phyloP scores from a whole-genome alignment of 352 stramenopile species.

The Phytophthora podocarpi region DNA sequence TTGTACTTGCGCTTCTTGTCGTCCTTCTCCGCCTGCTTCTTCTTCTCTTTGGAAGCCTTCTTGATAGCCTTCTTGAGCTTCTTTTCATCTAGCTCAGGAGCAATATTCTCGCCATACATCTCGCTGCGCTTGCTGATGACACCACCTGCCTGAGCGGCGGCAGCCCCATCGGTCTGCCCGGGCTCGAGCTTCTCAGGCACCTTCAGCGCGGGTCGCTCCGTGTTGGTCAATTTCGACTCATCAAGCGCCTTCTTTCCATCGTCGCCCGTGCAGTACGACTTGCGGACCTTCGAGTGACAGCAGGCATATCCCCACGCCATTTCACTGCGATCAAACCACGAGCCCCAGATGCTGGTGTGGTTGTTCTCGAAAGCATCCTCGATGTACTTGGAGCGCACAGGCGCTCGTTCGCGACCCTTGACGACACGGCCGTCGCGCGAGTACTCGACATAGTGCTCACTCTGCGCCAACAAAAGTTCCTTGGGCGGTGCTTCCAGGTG shows the following conservation, averaged over 20 bases:
- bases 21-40: conserved; percentile 49
- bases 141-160: conserved; percentile 15
- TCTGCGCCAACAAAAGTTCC: conserved; percentile 87
- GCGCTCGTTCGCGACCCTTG: conserved; percentile 79
- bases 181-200: conserved; percentile 24
- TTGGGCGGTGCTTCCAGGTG: conserved; percentile 88
- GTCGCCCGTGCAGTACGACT: conserved; percentile 96
- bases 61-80: conserved; percentile 89
- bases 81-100: conserved; percentile 72
- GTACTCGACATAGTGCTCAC: conserved; percentile 94
- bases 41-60: conserved; percentile 73
- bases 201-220: conserved; percentile 62
- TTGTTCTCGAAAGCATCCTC: conserved; percentile 97
- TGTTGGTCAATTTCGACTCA: conserved; percentile 62
- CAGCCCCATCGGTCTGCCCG: conserved; percentile 15
- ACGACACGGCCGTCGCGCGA: conserved; percentile 90
- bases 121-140: conserved; percentile 71
- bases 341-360: conserved; percentile 97
- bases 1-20: conserved; percentile 96
- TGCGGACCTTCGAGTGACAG: conserved; percentile 95
- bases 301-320: conserved; percentile 98
- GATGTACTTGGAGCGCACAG: conserved; percentile 96
- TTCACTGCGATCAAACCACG: conserved; percentile 95
- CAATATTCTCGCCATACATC: conserved; percentile 92
- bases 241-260: conserved; percentile 92